Conservation (phyloP, 2,329 filamentous ascomycete species). For the Xylariaceae sp. region DNA sequence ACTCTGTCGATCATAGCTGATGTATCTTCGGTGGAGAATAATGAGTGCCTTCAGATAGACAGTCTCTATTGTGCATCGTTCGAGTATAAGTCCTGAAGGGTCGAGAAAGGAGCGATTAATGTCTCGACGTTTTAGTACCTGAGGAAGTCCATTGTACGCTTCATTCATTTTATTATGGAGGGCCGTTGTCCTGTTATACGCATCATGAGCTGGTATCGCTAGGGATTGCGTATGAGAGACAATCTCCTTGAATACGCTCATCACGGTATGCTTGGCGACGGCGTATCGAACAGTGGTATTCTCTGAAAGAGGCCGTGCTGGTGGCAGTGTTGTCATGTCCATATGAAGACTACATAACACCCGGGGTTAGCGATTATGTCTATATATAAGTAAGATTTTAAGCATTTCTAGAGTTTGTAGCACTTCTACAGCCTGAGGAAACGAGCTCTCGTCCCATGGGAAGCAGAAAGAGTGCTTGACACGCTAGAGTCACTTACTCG, state of each 20-base stretch:
- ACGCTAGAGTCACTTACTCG: slow-evolving; percentile 35
- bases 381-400: no score
- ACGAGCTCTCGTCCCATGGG: no score
- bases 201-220: background rate
- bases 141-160: slow-evolving; percentile 35
- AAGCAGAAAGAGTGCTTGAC: no score
- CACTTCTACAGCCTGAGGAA: no score
- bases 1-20: slow-evolving; percentile 31
- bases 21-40: slow-evolving; percentile 42
- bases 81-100: slow-evolving; percentile 33
- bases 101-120: slow-evolving; percentile 41
- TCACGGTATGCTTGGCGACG: slow-evolving; percentile 10
- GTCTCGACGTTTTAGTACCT: slow-evolving; percentile 34
- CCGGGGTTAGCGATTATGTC: background rate
- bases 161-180: slow-evolving; percentile 34
- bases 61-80: slow-evolving; percentile 41
- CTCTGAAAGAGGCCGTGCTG: slow-evolving; percentile 28
- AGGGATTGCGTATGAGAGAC: slow-evolving; percentile 17
- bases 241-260: slow-evolving; percentile 17
- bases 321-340: slow-evolving; percentile 43
- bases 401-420: no score
- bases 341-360: slow-evolving; percentile 36
- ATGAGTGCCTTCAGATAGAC: slow-evolving; percentile 43
- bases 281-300: slow-evolving; percentile 18
- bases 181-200: slow-evolving; percentile 11